Base-by-base conservation (phyloP, 2,329 filamentous ascomycete species). In the Scedosporium apiospermum region DNA sequence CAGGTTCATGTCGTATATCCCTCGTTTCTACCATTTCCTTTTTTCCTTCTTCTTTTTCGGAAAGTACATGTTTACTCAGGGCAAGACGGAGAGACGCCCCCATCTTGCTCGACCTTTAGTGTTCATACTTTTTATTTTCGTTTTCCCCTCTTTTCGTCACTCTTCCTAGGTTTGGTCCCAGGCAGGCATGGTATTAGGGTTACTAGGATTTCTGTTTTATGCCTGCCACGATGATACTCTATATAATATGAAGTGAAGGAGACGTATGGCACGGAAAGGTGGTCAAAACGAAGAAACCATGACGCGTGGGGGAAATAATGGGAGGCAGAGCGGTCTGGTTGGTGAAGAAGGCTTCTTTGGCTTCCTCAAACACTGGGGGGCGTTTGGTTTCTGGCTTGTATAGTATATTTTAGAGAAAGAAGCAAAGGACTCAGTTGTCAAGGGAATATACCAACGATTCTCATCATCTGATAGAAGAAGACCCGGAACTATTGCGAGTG, bases 31-130 rank as follows among this genome's bases (percentile, higher is more conserved):
- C 16, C n/a, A 49, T 49, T 49, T 49, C 44, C 18, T 21, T 21
- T n/a, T 49, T 49, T 21, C 16, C 16, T 14, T n/a, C 49, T 57
- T 58, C 38, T 57, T 63, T 60, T 34, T 26, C 57, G 49, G 61
- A 21, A 38, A 14, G 34, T 38, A 38, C 10, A 38, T 38, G 34
- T 38, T 38, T 38, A 38, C 34, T 38, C 34, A 14, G 34, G 34
- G 10, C 10, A 38, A 14, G 34, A 38, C 10, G 10, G 34, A 38
- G 6, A 34, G 2, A 3, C 6, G 10, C 9, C 10, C 34, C 10
- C 34, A 38, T 38, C 34, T 38, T 38, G 34, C 34, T 38, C 34
- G 3, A 38, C 10, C 34, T 38, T 38, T 38, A 14, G 34, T 38
- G 34, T 38, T 49, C 16, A 49, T 49, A n/a, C n/a, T 21, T n/a